Conservation (phyloP, 331 rosid genomes). For the Arachis monticola region DNA sequence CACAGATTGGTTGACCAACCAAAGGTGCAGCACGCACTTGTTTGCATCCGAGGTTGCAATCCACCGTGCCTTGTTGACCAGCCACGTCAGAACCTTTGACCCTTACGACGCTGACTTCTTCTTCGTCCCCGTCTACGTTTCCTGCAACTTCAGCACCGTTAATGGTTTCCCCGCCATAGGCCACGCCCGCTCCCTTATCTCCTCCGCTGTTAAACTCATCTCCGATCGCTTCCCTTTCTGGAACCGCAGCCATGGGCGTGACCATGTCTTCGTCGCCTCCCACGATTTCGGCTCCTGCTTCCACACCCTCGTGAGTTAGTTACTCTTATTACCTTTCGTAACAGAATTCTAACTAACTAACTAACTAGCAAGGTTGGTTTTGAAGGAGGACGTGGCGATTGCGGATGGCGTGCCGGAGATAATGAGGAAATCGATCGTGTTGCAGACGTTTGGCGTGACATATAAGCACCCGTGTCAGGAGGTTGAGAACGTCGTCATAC, state of each 20-base stretch:
- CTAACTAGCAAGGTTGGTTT: not conserved
- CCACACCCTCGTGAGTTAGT: constrained; percentile 69
- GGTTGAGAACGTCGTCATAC: constrained; percentile 86
- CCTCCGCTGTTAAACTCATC: constrained; percentile 66
- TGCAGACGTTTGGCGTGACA: constrained; percentile 86
- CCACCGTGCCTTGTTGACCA: constrained; percentile 73
- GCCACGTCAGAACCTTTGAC: constrained; percentile 69
- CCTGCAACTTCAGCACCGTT: constrained; percentile 91
- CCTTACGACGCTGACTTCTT: constrained; percentile 89
- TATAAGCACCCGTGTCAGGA: constrained; percentile 82
- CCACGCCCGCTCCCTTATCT: constrained; percentile 78
- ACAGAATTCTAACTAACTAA: not conserved
- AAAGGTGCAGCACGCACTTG: constrained; percentile 68
- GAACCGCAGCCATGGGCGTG: constrained; percentile 79
- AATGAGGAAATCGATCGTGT: constrained; percentile 74
- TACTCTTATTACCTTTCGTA: not conserved
- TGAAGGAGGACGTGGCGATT: constrained; percentile 80
- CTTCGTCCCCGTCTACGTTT: constrained; percentile 94
- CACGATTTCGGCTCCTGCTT: constrained; percentile 94
- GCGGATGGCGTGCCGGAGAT: constrained; percentile 74
- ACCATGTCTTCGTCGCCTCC: constrained; percentile 95
- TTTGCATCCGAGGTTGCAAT: constrained; percentile 96
- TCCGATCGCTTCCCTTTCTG: constrained; percentile 63
- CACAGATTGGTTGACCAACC: constrained; percentile 72
- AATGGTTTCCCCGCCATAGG: constrained; percentile 97